Evolutionary conservation across 2,329 filamentous ascomycete species (phyloP), one percentile per base, ranked within the genome.

Genomic region (Penicillium oxalicum): DNA sequence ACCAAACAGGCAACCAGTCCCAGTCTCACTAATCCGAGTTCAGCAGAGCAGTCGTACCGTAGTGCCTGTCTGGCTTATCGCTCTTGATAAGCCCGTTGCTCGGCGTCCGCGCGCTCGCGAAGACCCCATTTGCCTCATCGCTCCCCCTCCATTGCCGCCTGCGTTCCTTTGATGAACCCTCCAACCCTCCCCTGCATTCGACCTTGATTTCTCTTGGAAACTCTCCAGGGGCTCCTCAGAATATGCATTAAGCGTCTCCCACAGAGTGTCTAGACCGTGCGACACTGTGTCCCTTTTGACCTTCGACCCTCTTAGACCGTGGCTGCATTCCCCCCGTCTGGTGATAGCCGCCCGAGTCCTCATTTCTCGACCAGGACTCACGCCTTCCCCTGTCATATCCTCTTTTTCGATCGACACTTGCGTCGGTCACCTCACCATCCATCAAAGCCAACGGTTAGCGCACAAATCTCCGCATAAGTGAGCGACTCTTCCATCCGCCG

Each of bases 101-200:
- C 53, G 54, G 55, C 57, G 46, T 57, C 56, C 54, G 56, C 55
- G 53, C 57, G 54, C 49, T 39, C 50, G 51, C 55, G 54, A 58
- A 49, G 48, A 46, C 50, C 55, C 51, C 44, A 53, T 53, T 44
- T 54, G 53, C 56, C 55, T 53, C 57, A 54, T 56, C 18, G 9
- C 29, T 32, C 35, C 51, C 51, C 54, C 54, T 52, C 51, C 54
- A 53, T 57, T 51, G 48, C 53, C 47, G 48, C 43, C 52, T 49
- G 44, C 42, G 48, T 53, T 48, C 46, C 52, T 48, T 48, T 37
- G 13, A 44, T 32, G 33, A 47, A 49, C 48, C 43, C 45, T 44
- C 51, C 18, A 18, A 18, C 18, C 18, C 18, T 18, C 29, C 47
- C 49, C 51, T 48, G 48, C 47, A 47, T 36, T 48, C 48, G 25